Conservation (phyloP, 1,139 yeast genomes). For the Protomyces inouyei region DNA sequence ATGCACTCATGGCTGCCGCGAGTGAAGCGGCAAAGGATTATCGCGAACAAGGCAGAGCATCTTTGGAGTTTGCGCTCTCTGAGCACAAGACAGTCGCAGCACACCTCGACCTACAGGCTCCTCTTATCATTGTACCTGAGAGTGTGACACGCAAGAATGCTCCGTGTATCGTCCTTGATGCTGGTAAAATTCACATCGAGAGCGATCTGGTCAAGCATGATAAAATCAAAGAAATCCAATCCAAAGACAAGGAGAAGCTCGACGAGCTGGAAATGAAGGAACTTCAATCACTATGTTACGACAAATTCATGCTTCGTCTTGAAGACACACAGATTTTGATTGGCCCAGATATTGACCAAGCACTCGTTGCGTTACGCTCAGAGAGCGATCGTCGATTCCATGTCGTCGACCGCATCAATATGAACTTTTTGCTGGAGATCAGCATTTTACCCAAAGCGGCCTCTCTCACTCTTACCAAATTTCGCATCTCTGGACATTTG, state of each 20-base stretch:
- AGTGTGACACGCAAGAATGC: constrained; percentile 75
- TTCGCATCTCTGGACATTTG: constrained; percentile 73
- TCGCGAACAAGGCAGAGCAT: constrained; percentile 82
- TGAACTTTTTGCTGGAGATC: constrained; percentile 68
- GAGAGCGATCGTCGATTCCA: constrained; percentile 47
- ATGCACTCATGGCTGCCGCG: constrained; percentile 90
- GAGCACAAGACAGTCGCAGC: constrained; percentile 88
- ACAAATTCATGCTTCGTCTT: constrained; percentile 67
- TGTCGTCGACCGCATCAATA: constrained; percentile 69
- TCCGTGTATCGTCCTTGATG: constrained; percentile 88
- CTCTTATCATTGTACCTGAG: constrained; percentile 80
- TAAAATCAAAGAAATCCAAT: constrained; percentile 64
- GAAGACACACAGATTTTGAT: constrained; percentile 74
- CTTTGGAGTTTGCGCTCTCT: constrained; percentile 85
- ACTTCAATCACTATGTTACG: constrained; percentile 79
- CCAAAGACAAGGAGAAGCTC: constrained; percentile 59
- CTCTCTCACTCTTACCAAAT: constrained; percentile 54
- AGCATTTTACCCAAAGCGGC: constrained; percentile 80
- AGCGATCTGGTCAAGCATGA: constrained; percentile 76
- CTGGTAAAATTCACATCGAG: constrained; percentile 83
- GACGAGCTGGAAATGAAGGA: constrained; percentile 67
- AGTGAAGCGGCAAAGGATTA: constrained; percentile 91
- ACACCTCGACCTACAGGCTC: constrained; percentile 86
- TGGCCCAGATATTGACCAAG: constrained; percentile 73
- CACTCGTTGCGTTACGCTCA: constrained; percentile 60